A percentile compares a stretch with the other conserved stretches of the same genome.
Conservation (phyloP, 768 basidiomycete species). For the Boletus vinaceobasis region DNA sequence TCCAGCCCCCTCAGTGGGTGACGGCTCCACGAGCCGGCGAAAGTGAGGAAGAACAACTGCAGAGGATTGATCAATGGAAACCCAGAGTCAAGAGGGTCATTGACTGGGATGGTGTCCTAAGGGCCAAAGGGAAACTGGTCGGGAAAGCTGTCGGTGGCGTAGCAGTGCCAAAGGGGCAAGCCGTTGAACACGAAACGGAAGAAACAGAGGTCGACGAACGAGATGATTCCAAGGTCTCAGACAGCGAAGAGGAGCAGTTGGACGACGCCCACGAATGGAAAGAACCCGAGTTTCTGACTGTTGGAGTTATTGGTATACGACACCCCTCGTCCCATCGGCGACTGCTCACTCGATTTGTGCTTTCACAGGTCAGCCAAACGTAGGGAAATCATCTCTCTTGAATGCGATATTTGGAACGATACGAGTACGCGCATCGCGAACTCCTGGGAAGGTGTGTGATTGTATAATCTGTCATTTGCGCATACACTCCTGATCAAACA, state of each 20-base stretch:
- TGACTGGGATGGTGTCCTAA: conserved; percentile 68
- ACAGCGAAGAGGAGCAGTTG: conserved; percentile 14
- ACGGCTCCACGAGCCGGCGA: conserved; percentile 33
- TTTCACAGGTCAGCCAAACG: conserved; percentile 81
- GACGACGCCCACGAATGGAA: conserved; percentile 22
- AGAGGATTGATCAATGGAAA: conserved; percentile 57
- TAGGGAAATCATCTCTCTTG: conserved; percentile 89
- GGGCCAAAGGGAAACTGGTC: conserved; percentile 41
- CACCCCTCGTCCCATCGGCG: not conserved
- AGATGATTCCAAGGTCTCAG: conserved; percentile 2
- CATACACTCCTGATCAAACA: not conserved
- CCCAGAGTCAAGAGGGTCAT: conserved; percentile 61
- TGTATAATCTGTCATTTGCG: not conserved
- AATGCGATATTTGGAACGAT: conserved; percentile 84
- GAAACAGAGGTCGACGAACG: conserved; percentile 24
- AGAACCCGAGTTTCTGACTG: conserved; percentile 63
- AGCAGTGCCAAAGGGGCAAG: conserved; percentile 31
- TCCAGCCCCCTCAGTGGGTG: conserved; percentile 63
- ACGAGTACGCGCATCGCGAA: conserved; percentile 79
- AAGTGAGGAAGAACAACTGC: conserved; percentile 43
- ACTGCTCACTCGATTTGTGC: not conserved
- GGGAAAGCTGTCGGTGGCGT: conserved; percentile 45
- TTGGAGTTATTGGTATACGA: conserved; percentile 70
- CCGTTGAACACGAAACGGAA: not conserved
- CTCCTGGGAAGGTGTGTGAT: conserved; percentile 72